Percentiles rank a stretch among this genome's conserved stretches.
These are phyloP conservation scores for Lentinula novae-zelandiae DNA, from an alignment of 1,284 basidiomycete genomes.

Conservation along the genomic window DNA sequence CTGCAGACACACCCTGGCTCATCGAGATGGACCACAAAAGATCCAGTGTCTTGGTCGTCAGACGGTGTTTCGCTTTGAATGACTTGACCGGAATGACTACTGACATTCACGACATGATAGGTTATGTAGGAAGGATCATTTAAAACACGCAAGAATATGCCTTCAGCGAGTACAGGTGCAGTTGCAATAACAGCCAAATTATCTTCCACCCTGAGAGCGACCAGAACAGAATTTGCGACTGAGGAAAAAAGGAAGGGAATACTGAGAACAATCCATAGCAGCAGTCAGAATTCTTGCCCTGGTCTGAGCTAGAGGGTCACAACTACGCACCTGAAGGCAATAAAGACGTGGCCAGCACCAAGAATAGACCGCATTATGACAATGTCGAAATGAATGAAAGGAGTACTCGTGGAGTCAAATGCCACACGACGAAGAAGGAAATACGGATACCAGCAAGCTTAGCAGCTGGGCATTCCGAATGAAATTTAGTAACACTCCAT, in stretches of 20 bases:
- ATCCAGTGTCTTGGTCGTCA: background rate
- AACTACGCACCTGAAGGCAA: background rate
- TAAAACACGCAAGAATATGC: background rate
- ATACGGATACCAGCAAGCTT: no score
- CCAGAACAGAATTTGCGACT: background rate
- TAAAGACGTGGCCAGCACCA: background rate
- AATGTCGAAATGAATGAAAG: background rate
- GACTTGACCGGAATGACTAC: background rate
- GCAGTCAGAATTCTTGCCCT: no score
- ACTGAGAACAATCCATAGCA: background rate
- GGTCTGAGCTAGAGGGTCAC: background rate
- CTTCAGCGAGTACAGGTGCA: background rate
- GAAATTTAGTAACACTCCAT: no score
- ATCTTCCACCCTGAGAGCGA: background rate
- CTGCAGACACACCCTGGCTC: background rate
- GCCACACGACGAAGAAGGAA: no score
- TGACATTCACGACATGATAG: background rate
- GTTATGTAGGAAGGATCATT: background rate
- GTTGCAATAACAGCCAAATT: background rate
- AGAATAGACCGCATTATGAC: background rate
- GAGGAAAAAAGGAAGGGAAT: background rate
- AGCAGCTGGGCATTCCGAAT: no score
- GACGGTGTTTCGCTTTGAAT: background rate
- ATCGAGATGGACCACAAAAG: background rate
- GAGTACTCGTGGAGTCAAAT: background rate